phyloP scores from a whole-genome alignment of 78 protist species.

The Isochrysis galbana region DNA sequence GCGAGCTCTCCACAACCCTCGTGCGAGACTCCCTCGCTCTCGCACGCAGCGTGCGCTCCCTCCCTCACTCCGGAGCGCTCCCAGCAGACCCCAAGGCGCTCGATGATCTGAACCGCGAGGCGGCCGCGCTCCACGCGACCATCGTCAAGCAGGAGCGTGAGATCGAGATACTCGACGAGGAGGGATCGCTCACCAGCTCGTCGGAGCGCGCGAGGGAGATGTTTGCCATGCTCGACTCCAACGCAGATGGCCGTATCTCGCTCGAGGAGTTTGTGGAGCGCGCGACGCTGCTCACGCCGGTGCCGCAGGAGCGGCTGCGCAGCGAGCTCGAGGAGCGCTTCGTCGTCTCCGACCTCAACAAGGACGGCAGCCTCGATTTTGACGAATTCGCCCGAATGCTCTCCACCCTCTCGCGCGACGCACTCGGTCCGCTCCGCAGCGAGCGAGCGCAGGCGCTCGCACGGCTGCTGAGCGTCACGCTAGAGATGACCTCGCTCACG shows the following conservation, averaged over 20 bases:
- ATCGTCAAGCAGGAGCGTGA: background rate
- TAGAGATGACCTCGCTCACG: background rate
- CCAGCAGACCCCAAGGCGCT: too few species aligned
- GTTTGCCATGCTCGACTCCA: background rate
- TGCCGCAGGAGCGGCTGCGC: background rate
- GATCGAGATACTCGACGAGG: background rate
- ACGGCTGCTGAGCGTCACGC: background rate
- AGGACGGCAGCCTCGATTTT: background rate
- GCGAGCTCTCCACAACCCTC: too few species aligned
- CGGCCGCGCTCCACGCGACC: background rate
- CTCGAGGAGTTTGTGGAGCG: background rate
- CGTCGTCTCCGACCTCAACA: background rate
- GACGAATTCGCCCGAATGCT: background rate
- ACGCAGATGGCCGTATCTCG: background rate
- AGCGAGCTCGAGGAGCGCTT: background rate
- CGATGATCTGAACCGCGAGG: background rate
- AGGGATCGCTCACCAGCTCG: background rate
- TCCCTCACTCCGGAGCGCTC: too few species aligned
- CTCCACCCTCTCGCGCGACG: background rate
- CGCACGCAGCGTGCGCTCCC: too few species aligned
- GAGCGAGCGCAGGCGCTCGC: background rate
- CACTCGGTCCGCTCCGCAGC: background rate
- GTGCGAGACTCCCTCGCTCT: too few species aligned
- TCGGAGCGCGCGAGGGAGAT: background rate
- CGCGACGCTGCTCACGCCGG: background rate